These are phyloP conservation scores for Aspergillus viridinutans DNA, from an alignment of 2,329 filamentous ascomycete genomes.

Conservation along the genomic window DNA sequence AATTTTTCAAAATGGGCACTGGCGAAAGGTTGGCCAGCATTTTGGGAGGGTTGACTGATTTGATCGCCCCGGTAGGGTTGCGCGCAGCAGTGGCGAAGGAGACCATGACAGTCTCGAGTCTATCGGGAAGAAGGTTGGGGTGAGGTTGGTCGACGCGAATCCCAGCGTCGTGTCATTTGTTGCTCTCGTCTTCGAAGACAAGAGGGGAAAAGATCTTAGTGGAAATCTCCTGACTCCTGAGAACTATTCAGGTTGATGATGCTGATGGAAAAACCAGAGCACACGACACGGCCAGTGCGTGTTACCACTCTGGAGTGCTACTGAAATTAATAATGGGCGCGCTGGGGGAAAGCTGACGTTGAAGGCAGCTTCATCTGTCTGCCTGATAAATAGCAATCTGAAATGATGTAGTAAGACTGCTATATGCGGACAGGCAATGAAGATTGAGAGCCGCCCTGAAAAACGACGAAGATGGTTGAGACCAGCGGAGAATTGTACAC, in stretches of 20 bases:
- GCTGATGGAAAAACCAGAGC: constrained; percentile 3
- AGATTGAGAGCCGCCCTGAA: constrained; percentile 1
- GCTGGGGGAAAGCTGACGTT: neutral
- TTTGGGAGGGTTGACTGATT: constrained; percentile 23
- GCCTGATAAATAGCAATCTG: constrained; percentile 10
- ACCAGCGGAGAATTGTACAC: neutral
- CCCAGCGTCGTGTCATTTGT: constrained; percentile 19
- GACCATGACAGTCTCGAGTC: constrained; percentile 27
- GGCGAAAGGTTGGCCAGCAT: constrained; percentile 31
- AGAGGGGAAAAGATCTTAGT: neutral
- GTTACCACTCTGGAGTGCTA: constrained; percentile 10
- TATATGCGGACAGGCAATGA: constrained; percentile 14
- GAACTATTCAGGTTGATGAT: neutral
- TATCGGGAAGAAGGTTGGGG: constrained; percentile 6
- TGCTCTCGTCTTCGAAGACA: constrained; percentile 8
- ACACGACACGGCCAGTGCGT: constrained; percentile 15
- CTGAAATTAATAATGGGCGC: constrained; percentile 6
- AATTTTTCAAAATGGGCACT: constrained; percentile 35
- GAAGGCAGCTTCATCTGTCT: constrained; percentile 14
- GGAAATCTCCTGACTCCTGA: neutral
- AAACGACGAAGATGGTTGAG: neutral
- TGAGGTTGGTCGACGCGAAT: constrained; percentile 4
- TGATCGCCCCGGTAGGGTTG: constrained; percentile 24
- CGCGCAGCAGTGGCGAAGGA: constrained; percentile 27
- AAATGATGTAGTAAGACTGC: constrained; percentile 1